Percentiles rank a stretch among this genome's conserved stretches.
Evolutionary conservation across 352 stramenopile genomes (phyloP).

Genomic region (Globisporangium camurandrum): DNA sequence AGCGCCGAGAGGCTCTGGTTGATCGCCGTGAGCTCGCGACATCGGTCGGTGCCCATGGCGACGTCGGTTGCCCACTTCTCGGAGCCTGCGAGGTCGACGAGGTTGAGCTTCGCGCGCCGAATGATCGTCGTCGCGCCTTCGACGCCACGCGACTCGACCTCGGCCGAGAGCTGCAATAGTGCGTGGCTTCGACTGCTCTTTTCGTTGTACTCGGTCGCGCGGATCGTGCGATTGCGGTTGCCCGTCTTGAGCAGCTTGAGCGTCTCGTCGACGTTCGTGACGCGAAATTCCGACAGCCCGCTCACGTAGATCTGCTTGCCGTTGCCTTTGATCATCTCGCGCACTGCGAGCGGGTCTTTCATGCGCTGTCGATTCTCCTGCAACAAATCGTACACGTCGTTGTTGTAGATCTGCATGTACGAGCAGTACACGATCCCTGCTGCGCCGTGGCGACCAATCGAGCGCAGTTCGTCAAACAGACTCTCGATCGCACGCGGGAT

Average conservation of each 20-base stretch:
- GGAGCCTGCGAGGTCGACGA: conserved; percentile 89
- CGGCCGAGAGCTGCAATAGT: conserved; percentile 74
- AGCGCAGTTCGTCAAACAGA: conserved; percentile 69
- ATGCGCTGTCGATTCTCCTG: conserved; percentile 51
- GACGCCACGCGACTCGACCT: conserved; percentile 65
- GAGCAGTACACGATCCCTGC: conserved; percentile 78
- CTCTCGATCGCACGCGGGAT: conserved; percentile 82
- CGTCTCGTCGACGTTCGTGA: conserved; percentile 72
- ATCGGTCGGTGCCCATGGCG: conserved; percentile 55
- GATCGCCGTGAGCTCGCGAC: conserved; percentile 88
- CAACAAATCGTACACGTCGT: conserved; percentile 70
- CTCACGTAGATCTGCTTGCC: conserved; percentile 85
- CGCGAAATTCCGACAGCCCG: conserved; percentile 85
- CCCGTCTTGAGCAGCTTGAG: conserved; percentile 67
- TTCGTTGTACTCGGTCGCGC: conserved; percentile 83
- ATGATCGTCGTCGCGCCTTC: conserved; percentile 70
- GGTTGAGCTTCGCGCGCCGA: conserved; percentile 78
- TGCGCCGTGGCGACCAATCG: conserved; percentile 38
- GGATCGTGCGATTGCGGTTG: conserved; percentile 82
- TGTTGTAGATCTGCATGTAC: conserved; percentile 92
- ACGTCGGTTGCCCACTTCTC: conserved; percentile 87
- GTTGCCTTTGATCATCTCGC: conserved; percentile 72
- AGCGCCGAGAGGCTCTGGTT: conserved; percentile 89
- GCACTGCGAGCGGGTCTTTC: conserved; percentile 42
- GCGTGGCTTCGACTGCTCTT: conserved; percentile 83